Evolutionary conservation across 345 rosid species (phyloP).

Genomic region (Sapria himalayana): DNA sequence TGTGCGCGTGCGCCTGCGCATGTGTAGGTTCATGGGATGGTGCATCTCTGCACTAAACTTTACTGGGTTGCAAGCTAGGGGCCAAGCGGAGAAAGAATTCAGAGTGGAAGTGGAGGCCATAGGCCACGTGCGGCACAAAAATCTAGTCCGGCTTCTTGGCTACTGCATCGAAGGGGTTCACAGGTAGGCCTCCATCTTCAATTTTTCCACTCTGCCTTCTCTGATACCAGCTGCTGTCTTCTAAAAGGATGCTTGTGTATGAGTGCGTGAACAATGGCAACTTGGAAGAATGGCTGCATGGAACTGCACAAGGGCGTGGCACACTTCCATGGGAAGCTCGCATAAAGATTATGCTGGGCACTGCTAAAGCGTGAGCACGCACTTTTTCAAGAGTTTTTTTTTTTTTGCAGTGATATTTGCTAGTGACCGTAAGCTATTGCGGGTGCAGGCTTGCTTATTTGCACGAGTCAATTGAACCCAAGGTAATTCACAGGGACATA

Average conservation of each 20-base stretch:
- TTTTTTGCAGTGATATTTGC: no score
- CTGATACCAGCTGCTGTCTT: constrained; percentile 7
- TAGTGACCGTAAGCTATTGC: no score
- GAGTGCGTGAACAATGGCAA: constrained; percentile 79
- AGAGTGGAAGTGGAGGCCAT: constrained; percentile 95
- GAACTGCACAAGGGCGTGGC: constrained; percentile 40
- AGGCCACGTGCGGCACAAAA: constrained; percentile 91
- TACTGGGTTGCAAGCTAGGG: no score
- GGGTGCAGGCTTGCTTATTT: constrained; percentile 75
- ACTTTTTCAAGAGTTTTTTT: constrained; percentile 3
- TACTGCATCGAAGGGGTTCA: constrained; percentile 85
- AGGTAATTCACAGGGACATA: constrained; percentile 87
- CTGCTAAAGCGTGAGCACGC: constrained; percentile 76
- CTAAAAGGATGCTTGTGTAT: constrained; percentile 54
- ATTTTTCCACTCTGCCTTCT: no score
- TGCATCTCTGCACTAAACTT: no score
- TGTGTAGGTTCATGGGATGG: no score
- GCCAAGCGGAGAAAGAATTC: constrained; percentile 95
- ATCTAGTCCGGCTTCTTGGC: constrained; percentile 84
- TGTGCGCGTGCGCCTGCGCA: no score
- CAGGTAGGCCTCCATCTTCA: constrained; percentile 41
- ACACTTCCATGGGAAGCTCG: constrained; percentile 71
- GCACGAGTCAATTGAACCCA: constrained; percentile 97
- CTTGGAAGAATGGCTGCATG: constrained; percentile 75
- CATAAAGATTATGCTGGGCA: constrained; percentile 53